A percentile compares a stretch with the other conserved stretches of the same genome.
These are phyloP conservation scores for Oryza meyeriana DNA, from an alignment of 176 grass and related monocot species.

Conservation along the genomic window DNA sequence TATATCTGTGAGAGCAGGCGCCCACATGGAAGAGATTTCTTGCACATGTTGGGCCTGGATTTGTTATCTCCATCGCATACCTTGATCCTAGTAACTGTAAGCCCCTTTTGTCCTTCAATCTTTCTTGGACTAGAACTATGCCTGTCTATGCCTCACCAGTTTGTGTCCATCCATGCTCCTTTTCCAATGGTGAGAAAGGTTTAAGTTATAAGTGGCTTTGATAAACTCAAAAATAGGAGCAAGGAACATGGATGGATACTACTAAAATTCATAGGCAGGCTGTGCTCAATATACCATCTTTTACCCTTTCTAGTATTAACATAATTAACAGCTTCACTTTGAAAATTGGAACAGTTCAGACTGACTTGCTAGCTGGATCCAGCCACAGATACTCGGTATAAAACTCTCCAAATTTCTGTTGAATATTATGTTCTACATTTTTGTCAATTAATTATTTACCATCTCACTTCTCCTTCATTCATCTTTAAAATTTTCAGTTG, in stretches of 20 bases:
- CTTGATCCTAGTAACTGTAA: slow-evolving; percentile 86
- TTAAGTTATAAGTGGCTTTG: neutral
- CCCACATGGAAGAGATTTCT: slow-evolving; percentile 66
- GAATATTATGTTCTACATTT: neutral
- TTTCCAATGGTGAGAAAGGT: neutral
- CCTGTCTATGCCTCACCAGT: neutral
- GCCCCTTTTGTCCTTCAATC: neutral
- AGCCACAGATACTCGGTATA: slow-evolving; percentile 77
- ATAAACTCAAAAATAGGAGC: neutral
- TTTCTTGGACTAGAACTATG: neutral
- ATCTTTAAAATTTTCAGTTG: slow-evolving; percentile 36
- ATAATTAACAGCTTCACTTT: neutral
- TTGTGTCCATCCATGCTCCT: neutral
- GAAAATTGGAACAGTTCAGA: slow-evolving; percentile 56
- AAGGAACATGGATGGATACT: neutral
- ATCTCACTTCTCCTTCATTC: neutral
- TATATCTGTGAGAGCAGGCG: slow-evolving; percentile 31
- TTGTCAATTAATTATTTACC: neutral
- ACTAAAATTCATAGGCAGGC: neutral
- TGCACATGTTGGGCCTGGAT: slow-evolving; percentile 75
- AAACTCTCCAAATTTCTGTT: neutral
- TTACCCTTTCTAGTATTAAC: neutral
- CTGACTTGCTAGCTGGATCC: slow-evolving; percentile 73
- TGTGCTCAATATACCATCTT: neutral
- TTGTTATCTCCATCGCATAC: slow-evolving; percentile 79